Conservation (phyloP, 129 eudicot genomes). For the carrot (Daucus carota) region DNA sequence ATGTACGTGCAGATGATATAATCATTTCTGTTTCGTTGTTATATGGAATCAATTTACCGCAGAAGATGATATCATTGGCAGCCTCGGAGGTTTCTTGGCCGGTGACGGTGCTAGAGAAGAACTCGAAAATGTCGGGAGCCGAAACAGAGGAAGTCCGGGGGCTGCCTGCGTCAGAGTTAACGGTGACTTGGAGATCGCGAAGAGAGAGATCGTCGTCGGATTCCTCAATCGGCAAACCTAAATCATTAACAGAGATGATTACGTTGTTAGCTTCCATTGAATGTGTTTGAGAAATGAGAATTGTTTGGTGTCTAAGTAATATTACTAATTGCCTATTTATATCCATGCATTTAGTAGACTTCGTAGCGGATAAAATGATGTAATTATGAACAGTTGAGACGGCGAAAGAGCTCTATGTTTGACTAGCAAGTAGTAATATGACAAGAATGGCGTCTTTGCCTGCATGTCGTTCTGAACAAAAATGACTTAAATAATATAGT, state of each 20-base stretch:
- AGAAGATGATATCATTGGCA: conserved; percentile 27
- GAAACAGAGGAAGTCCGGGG: conserved; percentile 24
- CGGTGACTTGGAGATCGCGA: conserved; percentile 26
- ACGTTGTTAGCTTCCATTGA: not conserved
- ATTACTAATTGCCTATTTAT: no score
- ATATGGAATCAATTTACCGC: conserved; percentile 23
- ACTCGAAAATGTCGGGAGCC: conserved; percentile 34
- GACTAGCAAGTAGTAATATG: not conserved
- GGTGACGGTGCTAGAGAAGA: conserved; percentile 23
- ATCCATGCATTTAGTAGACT: not conserved
- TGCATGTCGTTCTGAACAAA: not conserved
- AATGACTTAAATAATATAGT: not conserved
- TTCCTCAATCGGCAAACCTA: not conserved
- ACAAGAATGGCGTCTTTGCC: not conserved
- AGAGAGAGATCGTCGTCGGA: conserved; percentile 36
- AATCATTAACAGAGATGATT: not conserved
- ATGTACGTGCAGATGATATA: conserved; percentile 24
- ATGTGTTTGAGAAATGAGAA: no score
- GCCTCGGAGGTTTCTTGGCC: not conserved
- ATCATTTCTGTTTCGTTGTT: not conserved
- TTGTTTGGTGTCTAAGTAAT: no score
- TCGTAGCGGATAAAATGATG: conserved; percentile 7
- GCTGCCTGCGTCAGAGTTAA: conserved; percentile 25
- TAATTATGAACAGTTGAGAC: not conserved
- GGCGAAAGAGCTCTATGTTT: not conserved